Evolutionary conservation across 768 basidiomycete species (phyloP).

Genomic region (Xerocomus spinulosus): DNA sequence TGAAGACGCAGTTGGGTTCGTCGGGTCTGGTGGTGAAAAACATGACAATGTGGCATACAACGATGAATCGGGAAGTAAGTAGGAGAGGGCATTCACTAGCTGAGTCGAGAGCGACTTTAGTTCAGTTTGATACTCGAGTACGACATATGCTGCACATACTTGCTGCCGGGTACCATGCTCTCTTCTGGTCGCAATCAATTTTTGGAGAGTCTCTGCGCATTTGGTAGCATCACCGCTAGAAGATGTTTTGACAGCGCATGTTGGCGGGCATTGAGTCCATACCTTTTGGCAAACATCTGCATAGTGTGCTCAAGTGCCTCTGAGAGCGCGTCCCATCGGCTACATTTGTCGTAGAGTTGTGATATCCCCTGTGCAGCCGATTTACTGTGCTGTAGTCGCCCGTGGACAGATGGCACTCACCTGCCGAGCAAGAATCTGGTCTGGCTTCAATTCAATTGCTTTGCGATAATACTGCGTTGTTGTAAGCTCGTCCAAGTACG

Average conservation of each 20-base stretch:
- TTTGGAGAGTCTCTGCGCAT: conserved; percentile 79
- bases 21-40: conserved; percentile 73
- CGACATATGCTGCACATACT: conserved; percentile 33
- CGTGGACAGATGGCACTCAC: conserved; percentile 34
- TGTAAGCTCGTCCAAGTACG: conserved; percentile 15
- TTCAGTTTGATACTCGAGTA: background rate
- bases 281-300: conserved; percentile 57
- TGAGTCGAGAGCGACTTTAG: conserved; percentile 30
- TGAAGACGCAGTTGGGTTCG: conserved; percentile 62
- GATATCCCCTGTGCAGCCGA: conserved; percentile 53
- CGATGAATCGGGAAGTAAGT: conserved; percentile 72
- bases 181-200: conserved; percentile 58
- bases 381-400: conserved; percentile 9
- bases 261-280: conserved; percentile 16
- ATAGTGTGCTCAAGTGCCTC: conserved; percentile 54
- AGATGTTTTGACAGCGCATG: background rate
- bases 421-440: conserved; percentile 82
- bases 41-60: conserved; percentile 56
- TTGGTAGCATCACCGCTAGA: conserved; percentile 69
- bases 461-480: conserved; percentile 63
- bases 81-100: conserved; percentile 62
- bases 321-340: conserved; percentile 54
- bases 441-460: conserved; percentile 66
- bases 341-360: conserved; percentile 63
- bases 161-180: conserved; percentile 57